A percentile compares a stretch with the other conserved stretches of the same genome.
These are phyloP conservation scores for Thermomucor indicae-seudaticae DNA, from an alignment of 371 early-diverging fungal species.

Conservation along the genomic window DNA sequence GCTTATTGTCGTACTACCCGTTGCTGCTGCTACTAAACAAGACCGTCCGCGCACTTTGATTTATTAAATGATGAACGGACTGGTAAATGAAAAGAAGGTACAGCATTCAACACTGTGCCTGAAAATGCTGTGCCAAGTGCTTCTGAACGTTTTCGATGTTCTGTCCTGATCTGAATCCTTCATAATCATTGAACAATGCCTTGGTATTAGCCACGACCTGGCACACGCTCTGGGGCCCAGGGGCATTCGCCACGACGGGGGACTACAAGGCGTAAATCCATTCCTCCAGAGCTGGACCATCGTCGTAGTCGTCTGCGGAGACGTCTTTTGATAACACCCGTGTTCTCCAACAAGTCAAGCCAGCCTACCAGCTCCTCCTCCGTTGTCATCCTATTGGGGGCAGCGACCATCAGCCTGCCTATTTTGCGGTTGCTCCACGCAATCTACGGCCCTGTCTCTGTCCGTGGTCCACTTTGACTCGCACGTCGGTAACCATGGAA, in stretches of 20 bases:
- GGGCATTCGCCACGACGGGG: constrained; percentile 28
- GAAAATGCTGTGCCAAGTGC: too few relatives aligned
- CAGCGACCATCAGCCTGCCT: constrained; percentile 20
- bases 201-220: constrained; percentile 15
- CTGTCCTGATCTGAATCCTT: too few relatives aligned
- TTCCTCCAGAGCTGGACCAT: constrained; percentile 16
- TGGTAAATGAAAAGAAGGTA: too few relatives aligned
- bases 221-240: constrained; percentile 29
- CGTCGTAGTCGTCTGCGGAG: constrained; percentile 28
- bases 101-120: too few relatives aligned
- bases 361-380: constrained; percentile 11
- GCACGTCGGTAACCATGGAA: constrained; percentile 31
- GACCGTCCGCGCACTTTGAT: too few relatives aligned
- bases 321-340: constrained; percentile 16
- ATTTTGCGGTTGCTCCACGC: constrained; percentile 16
- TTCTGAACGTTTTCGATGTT: too few relatives aligned
- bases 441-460: constrained; percentile 19
- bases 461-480: constrained; percentile 35
- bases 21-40: too few relatives aligned
- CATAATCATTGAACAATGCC: too few relatives aligned
- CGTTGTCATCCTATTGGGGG: constrained; percentile 17
- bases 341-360: constrained; percentile 11
- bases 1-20: too few relatives aligned
- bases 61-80: too few relatives aligned
- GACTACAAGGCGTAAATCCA: constrained; percentile 17